Base-by-base conservation (phyloP, 73 alveolate species). In the Paramecium caudatum region DNA sequence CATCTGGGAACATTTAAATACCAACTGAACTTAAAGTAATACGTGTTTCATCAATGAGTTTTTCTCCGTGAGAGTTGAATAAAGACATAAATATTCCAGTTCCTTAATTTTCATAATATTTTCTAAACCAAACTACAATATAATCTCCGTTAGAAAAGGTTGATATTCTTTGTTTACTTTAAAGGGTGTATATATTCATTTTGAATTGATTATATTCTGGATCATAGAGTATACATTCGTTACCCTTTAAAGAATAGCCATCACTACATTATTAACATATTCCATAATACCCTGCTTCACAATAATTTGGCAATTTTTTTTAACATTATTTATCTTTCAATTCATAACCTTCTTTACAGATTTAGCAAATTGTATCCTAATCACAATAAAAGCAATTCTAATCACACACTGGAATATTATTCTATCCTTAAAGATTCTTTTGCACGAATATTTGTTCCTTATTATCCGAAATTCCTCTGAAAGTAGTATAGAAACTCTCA, bases 31-130 rank as follows among this genome's bases (percentile, higher is more conserved):
- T 27, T 55, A 55, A 55, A 21, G 46, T 55, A 55, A 55, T 55
- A 10, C 80, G 23, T 27, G 36, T 55, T 10, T 55, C 80, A 23
- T 55, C 80, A 3, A 55, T 3, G 9, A 55, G 23, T 23, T 55
- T 55, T 21, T 55, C 30, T 19, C 80, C 80, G 12, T 55, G 80
- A 1, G 80, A 19, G n/a, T 55, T 55, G n/a, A 55, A 55, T 43
- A 55, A 27, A 10, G 80, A 55, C 80, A 55, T 55, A 21, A 55
- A 55, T 27, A 55, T 43, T 12, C 80, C 80, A 12, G 80, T 55
- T 55, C 80, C 80, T 55, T 55, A 10, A 55, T 55, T 55, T 55
- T 55, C 80, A 23, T 55, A 55, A 23, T 55, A 55, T 55, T 55
- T 6, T 55, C 80, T 16, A 23, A 27, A 55, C 80, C 80, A 55